phyloP scores from a whole-genome alignment of 371 early-diverging fungal species.

The Circinella umbellata region DNA sequence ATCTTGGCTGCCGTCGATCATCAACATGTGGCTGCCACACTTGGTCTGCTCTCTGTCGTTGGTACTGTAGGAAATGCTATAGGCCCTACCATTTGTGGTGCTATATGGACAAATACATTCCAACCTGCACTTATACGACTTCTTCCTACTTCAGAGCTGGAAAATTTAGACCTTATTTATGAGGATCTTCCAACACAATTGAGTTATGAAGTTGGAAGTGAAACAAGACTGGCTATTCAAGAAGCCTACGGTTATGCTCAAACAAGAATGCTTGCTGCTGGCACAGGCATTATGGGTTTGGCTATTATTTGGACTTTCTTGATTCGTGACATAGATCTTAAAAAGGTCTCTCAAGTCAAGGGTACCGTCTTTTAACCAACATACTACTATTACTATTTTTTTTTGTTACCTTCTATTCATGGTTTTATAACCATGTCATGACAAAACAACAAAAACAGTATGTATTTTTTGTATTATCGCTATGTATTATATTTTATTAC shows the following conservation, averaged over 20 bases:
- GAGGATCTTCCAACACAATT: slow-evolving; percentile 24
- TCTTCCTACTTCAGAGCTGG: slow-evolving; percentile 14
- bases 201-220: slow-evolving; percentile 22
- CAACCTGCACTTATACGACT: slow-evolving; percentile 12
- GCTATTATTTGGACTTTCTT: slow-evolving; percentile 19
- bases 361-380: slow-evolving; percentile 19
- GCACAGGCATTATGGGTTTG: slow-evolving; percentile 19
- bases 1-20: slow-evolving; percentile 29
- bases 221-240: slow-evolving; percentile 19
- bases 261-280: slow-evolving; percentile 28
- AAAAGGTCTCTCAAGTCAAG: slow-evolving; percentile 17
- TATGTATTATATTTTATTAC: too few relatives aligned
- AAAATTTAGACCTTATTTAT: slow-evolving; percentile 19
- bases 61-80: slow-evolving; percentile 22
- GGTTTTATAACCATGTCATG: too few relatives aligned
- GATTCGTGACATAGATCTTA: slow-evolving; percentile 23
- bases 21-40: slow-evolving; percentile 23
- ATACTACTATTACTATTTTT: too few relatives aligned
- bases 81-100: slow-evolving; percentile 25
- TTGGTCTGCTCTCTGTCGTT: slow-evolving; percentile 22
- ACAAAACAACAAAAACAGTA: too few relatives aligned
- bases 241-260: slow-evolving; percentile 29
- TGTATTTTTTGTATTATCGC: too few relatives aligned
- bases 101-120: slow-evolving; percentile 26
- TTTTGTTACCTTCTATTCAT: too few relatives aligned